Percentiles rank a stretch among this genome's conserved stretches.
These are phyloP conservation scores for Sporothrix mexicana DNA, from an alignment of 2,329 filamentous ascomycete genomes.

Conservation along the genomic window DNA sequence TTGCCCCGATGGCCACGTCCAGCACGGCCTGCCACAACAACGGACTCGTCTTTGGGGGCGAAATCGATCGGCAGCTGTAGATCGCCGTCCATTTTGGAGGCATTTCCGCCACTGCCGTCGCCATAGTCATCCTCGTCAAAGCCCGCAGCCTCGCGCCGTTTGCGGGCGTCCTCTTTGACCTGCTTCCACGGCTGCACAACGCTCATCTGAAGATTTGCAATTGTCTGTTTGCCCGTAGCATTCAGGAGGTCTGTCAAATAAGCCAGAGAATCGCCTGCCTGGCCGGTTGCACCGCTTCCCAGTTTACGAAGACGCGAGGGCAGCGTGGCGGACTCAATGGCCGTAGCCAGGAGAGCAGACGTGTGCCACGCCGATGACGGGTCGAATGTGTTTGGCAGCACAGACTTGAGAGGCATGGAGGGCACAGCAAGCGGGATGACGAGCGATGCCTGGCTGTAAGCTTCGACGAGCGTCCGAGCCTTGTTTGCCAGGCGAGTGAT, in stretches of 20 bases:
- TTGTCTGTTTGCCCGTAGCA: slow-evolving; percentile 76
- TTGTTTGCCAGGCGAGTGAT: slow-evolving; percentile 72
- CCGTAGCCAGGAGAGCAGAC: slow-evolving; percentile 75
- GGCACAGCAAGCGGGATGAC: slow-evolving; percentile 76
- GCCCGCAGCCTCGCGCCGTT: slow-evolving; percentile 28
- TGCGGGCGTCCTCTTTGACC: slow-evolving; percentile 30
- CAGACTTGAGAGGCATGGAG: slow-evolving; percentile 51
- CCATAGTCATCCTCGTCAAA: slow-evolving; percentile 42
- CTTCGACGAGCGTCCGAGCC: slow-evolving; percentile 71
- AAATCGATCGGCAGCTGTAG: slow-evolving; percentile 50
- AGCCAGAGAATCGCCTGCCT: slow-evolving; percentile 55
- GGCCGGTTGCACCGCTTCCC: slow-evolving; percentile 47
- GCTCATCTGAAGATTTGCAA: slow-evolving; percentile 76
- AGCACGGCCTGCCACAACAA: slow-evolving; percentile 17
- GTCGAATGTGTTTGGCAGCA: slow-evolving; percentile 57
- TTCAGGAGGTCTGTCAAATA: slow-evolving; percentile 72
- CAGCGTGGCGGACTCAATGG: slow-evolving; percentile 78
- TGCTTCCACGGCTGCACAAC: slow-evolving; percentile 50
- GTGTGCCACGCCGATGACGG: slow-evolving; percentile 75
- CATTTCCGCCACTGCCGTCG: slow-evolving; percentile 38
- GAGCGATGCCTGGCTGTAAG: slow-evolving; percentile 74
- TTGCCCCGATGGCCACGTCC: slow-evolving; percentile 35
- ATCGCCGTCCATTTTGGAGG: slow-evolving; percentile 34
- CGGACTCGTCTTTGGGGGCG: slow-evolving; percentile 49
- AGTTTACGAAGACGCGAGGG: slow-evolving; percentile 69